These are phyloP conservation scores for Malassezia sp. DNA, from an alignment of 1,284 basidiomycete genomes.

Conservation along the genomic window DNA sequence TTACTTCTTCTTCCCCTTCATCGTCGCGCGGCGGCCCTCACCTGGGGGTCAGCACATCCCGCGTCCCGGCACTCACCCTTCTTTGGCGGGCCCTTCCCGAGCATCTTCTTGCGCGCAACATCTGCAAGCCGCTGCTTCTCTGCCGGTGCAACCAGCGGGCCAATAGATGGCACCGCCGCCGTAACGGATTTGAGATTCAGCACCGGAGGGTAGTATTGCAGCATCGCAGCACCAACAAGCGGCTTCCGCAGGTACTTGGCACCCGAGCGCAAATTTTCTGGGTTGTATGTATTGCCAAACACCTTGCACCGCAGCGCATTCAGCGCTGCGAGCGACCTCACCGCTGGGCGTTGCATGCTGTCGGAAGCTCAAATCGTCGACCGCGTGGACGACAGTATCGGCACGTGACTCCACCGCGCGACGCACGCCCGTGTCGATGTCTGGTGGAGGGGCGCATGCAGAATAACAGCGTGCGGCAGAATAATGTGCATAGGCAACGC, in stretches of 20 bases:
- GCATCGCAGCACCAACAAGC: constrained; percentile 37
- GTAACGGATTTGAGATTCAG: constrained; percentile 26
- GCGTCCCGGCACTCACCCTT: constrained; percentile 33
- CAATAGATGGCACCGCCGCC: constrained; percentile 16
- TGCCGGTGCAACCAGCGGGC: constrained; percentile 18
- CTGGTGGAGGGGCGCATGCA: no score
- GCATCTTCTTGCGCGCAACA: constrained; percentile 34
- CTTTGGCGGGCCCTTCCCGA: constrained; percentile 45
- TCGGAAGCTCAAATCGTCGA: background rate
- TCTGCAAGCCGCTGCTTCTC: constrained; percentile 34
- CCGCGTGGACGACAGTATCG: background rate
- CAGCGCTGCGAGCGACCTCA: constrained; percentile 23
- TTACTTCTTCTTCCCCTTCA: constrained; percentile 42
- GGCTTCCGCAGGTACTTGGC: constrained; percentile 32
- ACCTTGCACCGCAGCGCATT: constrained; percentile 28
- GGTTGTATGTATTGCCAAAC: constrained; percentile 32
- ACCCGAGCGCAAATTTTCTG: constrained; percentile 29
- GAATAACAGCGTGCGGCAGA: no score
- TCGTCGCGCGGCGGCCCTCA: constrained; percentile 40
- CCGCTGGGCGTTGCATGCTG: constrained; percentile 21
- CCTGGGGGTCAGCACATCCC: constrained; percentile 18
- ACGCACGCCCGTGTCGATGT: no score
- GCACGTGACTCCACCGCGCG: no score
- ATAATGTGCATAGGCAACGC: no score
- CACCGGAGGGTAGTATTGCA: constrained; percentile 37